Conservation (phyloP, 2,329 filamentous ascomycete species). For the Aurifilum marmelostoma region DNA sequence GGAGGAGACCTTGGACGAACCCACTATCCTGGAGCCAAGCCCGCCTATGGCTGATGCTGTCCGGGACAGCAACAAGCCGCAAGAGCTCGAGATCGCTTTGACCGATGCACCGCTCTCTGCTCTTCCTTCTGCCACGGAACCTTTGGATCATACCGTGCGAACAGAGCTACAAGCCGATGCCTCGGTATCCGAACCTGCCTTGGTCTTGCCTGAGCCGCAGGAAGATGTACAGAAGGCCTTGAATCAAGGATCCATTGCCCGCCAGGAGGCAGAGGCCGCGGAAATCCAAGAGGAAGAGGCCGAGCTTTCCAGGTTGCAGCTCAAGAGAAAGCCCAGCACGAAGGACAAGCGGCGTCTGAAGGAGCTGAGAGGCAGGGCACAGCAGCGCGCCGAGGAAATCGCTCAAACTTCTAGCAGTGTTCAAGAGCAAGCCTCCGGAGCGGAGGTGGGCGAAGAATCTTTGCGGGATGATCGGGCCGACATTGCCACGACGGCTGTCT, state of each 20-base stretch:
- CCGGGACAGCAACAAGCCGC: neutral
- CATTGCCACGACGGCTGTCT: neutral
- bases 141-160: neutral
- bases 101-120: neutral
- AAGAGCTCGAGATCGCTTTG: neutral
- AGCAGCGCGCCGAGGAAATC: conserved; percentile 11
- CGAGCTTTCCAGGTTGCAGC: conserved; percentile 18
- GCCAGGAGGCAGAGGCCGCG: conserved; percentile 16
- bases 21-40: neutral
- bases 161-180: neutral
- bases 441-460: conserved; percentile 1
- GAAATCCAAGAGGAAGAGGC: conserved; percentile 19
- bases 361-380: conserved; percentile 18
- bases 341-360: conserved; percentile 25
- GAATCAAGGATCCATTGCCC: conserved; percentile 12
- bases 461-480: neutral
- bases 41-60: neutral
- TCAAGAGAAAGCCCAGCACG: conserved; percentile 20
- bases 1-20: neutral
- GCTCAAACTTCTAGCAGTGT: neutral
- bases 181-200: neutral
- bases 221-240: conserved; percentile 2
- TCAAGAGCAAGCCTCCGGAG: neutral
- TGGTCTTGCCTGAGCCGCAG: neutral
- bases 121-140: neutral